Conservation (phyloP, 495 filamentous ascomycete genomes). For the Penicillium silybi region DNA sequence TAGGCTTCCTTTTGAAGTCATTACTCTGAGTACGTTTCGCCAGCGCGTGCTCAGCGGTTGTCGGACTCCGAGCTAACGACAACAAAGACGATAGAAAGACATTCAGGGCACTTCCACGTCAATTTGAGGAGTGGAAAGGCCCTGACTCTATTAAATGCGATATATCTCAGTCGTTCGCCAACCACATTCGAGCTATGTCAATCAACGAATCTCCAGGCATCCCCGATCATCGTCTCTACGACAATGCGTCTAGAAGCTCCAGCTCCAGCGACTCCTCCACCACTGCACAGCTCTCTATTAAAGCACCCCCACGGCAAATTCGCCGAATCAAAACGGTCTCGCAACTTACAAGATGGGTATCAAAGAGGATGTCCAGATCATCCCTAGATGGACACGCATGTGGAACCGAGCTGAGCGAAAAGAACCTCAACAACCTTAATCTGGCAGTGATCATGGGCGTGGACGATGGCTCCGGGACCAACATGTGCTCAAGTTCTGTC, state of each 20-base stretch:
- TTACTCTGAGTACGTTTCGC: not conserved
- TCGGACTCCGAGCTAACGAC: not conserved
- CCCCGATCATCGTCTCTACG: conserved; percentile 3
- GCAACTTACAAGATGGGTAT: conserved; percentile 17
- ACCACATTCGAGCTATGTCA: not conserved
- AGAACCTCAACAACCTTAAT: conserved; percentile 11
- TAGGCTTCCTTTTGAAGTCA: not conserved
- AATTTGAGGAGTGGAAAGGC: no score
- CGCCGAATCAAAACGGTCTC: conserved; percentile 13
- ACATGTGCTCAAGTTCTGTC: not conserved
- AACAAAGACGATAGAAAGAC: not conserved
- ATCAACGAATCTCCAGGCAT: not conserved
- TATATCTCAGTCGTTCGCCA: no score
- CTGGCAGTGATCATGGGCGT: not conserved
- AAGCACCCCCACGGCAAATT: conserved; percentile 1
- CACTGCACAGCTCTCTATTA: conserved; percentile 4
- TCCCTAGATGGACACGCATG: not conserved
- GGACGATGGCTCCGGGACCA: not conserved
- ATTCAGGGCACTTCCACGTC: not conserved
- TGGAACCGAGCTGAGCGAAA: conserved; percentile 12
- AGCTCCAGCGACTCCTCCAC: conserved; percentile 10
- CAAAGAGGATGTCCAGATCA: conserved; percentile 19
- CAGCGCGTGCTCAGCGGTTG: not conserved
- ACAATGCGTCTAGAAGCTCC: conserved; percentile 11
- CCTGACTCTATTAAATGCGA: no score